A percentile compares a stretch with the other conserved stretches of the same genome.
Conservation (phyloP, 495 filamentous ascomycete species). For the Hyaloscypha variabilis region DNA sequence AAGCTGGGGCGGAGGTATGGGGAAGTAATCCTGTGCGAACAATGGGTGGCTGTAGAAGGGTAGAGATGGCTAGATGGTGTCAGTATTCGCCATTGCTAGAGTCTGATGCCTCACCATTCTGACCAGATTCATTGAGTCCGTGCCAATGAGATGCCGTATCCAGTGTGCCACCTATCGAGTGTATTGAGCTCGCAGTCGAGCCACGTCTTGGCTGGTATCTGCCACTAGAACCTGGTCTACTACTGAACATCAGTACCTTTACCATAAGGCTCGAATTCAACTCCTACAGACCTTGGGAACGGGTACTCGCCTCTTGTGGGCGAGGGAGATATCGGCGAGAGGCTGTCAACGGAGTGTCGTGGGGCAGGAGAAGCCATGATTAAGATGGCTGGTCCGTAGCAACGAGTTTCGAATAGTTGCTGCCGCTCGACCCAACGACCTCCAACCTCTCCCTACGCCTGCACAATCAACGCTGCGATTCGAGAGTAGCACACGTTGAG, state of each 20-base stretch:
- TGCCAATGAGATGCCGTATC: slow-evolving; percentile 63
- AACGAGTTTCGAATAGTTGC: not conserved
- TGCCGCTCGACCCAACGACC: not conserved
- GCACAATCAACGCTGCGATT: not conserved
- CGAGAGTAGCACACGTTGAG: not conserved
- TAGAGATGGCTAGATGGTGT: slow-evolving; percentile 76
- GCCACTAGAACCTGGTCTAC: slow-evolving; percentile 31
- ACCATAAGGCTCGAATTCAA: not conserved
- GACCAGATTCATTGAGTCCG: slow-evolving; percentile 72
- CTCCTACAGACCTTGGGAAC: slow-evolving; percentile 42
- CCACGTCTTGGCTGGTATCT: slow-evolving; percentile 56
- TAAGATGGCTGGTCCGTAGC: not conserved
- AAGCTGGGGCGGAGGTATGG: slow-evolving; percentile 65
- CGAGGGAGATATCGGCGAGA: slow-evolving; percentile 55
- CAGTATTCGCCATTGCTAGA: not conserved
- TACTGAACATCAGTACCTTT: slow-evolving; percentile 18
- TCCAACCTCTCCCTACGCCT: not conserved
- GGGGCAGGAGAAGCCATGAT: slow-evolving; percentile 68
- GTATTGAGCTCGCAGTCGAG: slow-evolving; percentile 85
- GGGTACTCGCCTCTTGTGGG: slow-evolving; percentile 61
- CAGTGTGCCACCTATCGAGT: slow-evolving; percentile 75
- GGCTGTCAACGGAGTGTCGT: slow-evolving; percentile 72
- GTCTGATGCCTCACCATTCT: slow-evolving; percentile 68
- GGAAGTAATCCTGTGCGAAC: slow-evolving; percentile 83
- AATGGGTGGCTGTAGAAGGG: slow-evolving; percentile 86